Conservation (phyloP, 2,329 filamentous ascomycete genomes). For the Colletotrichum cereale region DNA sequence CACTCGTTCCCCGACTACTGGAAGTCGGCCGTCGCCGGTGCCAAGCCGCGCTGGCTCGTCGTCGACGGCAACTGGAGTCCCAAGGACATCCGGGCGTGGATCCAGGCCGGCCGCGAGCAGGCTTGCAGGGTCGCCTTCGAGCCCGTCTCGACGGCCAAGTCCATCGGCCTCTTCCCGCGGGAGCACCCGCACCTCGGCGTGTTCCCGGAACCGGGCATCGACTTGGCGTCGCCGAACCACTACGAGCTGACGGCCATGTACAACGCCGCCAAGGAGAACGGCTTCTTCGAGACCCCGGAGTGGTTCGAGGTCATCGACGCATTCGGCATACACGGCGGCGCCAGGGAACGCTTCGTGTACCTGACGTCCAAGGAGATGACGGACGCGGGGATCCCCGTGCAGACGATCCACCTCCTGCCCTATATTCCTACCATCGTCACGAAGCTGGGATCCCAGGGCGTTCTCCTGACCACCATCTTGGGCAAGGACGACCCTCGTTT, state of each 20-base stretch:
- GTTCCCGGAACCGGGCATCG: conserved; percentile 74
- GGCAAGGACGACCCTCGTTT: conserved; percentile 76
- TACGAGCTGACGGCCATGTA: conserved; percentile 88
- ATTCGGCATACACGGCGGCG: conserved; percentile 77
- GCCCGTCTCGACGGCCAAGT: conserved; percentile 88
- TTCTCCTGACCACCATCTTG: conserved; percentile 81
- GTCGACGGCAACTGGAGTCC: conserved; percentile 90
- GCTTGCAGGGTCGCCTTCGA: conserved; percentile 80
- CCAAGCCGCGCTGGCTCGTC: conserved; percentile 80
- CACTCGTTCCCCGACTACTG: conserved; percentile 68
- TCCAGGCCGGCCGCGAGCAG: conserved; percentile 69
- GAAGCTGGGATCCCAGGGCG: conserved; percentile 83
- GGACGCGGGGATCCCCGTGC: conserved; percentile 85
- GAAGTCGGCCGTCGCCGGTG: conserved; percentile 67
- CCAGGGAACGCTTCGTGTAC: conserved; percentile 77
- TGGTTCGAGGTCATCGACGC: conserved; percentile 89
- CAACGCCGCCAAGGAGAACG: conserved; percentile 72
- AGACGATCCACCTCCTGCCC: conserved; percentile 86
- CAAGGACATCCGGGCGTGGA: conserved; percentile 74
- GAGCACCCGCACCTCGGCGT: conserved; percentile 57
- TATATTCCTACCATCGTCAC: conserved; percentile 88
- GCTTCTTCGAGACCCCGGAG: conserved; percentile 74
- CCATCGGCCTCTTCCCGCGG: conserved; percentile 73
- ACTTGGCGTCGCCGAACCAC: conserved; percentile 85
- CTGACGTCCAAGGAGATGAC: conserved; percentile 77